Evolutionary conservation across 1,284 basidiomycete genomes (phyloP).

Genomic region (Heliocybe sulcata): DNA sequence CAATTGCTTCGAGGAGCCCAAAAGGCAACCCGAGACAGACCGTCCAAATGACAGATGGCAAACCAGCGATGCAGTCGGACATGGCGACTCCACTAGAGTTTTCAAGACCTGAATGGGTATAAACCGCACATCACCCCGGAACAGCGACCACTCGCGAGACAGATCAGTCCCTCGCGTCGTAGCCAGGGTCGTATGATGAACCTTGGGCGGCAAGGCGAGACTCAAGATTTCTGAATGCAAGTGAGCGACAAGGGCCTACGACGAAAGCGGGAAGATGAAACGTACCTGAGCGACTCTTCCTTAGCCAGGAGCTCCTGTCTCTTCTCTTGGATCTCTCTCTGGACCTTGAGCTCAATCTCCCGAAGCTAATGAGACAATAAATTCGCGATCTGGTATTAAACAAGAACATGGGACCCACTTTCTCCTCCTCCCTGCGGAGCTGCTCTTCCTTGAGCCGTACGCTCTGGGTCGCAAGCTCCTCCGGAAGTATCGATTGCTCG

Average conservation of each 20-base stretch:
- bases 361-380: conserved; percentile 45
- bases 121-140: not conserved
- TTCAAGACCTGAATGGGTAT: conserved; percentile 2
- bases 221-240: conserved; percentile 67
- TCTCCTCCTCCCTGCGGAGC: conserved; percentile 95
- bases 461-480: conserved; percentile 94
- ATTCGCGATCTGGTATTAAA: not conserved
- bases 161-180: conserved; percentile 14
- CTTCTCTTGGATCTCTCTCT: conserved; percentile 98
- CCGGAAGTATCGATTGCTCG: conserved; percentile 86
- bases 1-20: not conserved
- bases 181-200: conserved; percentile 28
- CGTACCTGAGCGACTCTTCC: conserved; percentile 80
- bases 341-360: conserved; percentile 97
- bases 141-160: not conserved
- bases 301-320: conserved; percentile 93
- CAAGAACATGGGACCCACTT: conserved; percentile 36
- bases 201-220: conserved; percentile 85
- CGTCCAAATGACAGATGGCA: not conserved
- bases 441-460: conserved; percentile 99
- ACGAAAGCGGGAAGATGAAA: not conserved
- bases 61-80: conserved; percentile 1
- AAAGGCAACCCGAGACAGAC: not conserved
- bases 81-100: not conserved
- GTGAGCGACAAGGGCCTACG: conserved; percentile 9